phyloP scores from a whole-genome alignment of 2,329 filamentous ascomycete genomes.

The Cyanodermella asteris region DNA sequence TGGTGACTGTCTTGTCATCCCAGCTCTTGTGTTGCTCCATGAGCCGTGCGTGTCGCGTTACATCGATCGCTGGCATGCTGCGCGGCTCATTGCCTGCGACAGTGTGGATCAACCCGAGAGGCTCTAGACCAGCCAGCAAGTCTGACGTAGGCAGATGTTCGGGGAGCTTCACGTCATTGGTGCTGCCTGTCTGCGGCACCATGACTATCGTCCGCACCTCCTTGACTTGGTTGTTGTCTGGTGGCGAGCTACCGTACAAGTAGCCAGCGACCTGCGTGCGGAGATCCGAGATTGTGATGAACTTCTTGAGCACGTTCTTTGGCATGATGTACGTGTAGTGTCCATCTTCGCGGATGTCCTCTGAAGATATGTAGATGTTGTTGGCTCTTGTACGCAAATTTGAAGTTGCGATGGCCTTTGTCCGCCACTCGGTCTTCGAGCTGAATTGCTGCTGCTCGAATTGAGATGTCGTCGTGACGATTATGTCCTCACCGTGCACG shows the following conservation, averaged over 20 bases:
- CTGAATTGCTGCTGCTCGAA: conserved; percentile 96
- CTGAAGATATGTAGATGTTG: conserved; percentile 96
- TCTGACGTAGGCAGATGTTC: conserved; percentile 82
- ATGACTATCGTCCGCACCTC: conserved; percentile 93
- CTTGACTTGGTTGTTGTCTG: conserved; percentile 91
- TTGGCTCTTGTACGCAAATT: conserved; percentile 86
- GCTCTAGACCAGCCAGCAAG: conserved; percentile 66
- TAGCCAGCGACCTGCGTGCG: conserved; percentile 93
- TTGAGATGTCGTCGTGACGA: conserved; percentile 92
- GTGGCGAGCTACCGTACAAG: conserved; percentile 76
- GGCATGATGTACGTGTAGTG: conserved; percentile 93
- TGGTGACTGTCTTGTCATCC: conserved; percentile 82
- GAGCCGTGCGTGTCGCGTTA: conserved; percentile 78
- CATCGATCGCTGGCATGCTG: conserved; percentile 89
- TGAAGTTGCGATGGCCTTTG: conserved; percentile 83
- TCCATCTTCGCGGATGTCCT: conserved; percentile 76
- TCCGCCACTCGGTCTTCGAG: conserved; percentile 97
- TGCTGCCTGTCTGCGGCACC: conserved; percentile 87
- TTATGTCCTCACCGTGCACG: conserved; percentile 87
- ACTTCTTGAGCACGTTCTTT: conserved; percentile 94
- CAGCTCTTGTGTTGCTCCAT: conserved; percentile 63
- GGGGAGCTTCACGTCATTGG: conserved; percentile 76
- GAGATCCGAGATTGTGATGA: conserved; percentile 92
- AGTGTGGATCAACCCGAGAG: conserved; percentile 86
- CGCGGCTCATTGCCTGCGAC: conserved; percentile 82